These are phyloP conservation scores for Rutstroemia sp. DNA, from an alignment of 2,329 filamentous ascomycete genomes.

Conservation along the genomic window DNA sequence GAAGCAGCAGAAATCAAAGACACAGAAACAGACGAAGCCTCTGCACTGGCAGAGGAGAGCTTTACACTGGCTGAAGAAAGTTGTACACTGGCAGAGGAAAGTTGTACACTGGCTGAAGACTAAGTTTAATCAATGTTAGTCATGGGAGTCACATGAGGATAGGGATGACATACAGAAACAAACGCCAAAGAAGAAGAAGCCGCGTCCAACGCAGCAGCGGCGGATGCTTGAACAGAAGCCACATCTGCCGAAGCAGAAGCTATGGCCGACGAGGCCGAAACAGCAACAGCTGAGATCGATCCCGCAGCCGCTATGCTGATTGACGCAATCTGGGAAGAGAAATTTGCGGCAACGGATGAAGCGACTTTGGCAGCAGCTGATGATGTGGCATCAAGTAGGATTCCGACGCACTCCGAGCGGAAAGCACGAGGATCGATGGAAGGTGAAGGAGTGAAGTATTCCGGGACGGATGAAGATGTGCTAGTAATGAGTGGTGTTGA, in stretches of 20 bases:
- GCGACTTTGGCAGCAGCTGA: neutral
- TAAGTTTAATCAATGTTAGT: neutral
- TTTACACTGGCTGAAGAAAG: neutral
- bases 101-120: too few species aligned
- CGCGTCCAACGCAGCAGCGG: neutral
- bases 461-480: neutral
- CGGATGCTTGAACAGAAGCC: neutral
- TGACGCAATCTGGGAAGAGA: neutral
- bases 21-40: neutral
- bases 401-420: neutral
- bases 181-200: neutral
- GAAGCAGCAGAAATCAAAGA: neutral
- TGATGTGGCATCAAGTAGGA: neutral
- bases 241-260: neutral
- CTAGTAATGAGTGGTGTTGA: neutral
- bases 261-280: neutral
- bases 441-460: neutral
- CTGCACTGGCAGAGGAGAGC: neutral
- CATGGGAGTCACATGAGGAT: neutral
- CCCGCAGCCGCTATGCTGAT: neutral
- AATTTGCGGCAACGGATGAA: neutral
- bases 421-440: neutral
- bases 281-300: neutral
- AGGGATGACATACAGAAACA: neutral
- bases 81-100: too few species aligned